A percentile compares a stretch with the other conserved stretches of the same genome.
phyloP scores from a whole-genome alignment of 306 rosid species.

The Mimosa pudica region DNA sequence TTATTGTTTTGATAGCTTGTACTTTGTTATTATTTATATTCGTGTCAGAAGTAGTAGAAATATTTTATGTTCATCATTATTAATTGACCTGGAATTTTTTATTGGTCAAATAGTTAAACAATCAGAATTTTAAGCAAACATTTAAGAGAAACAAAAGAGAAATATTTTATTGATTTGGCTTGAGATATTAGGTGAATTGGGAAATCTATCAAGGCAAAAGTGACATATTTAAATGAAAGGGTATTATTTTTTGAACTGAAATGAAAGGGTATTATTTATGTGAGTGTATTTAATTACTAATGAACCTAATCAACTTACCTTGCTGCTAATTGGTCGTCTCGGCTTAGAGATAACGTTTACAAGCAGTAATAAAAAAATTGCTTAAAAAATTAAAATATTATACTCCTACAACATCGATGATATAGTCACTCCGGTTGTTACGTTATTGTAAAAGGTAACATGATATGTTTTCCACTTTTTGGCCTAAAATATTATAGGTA shows the following conservation, averaged over 20 bases:
- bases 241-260: neutral
- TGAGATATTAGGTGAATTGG: neutral
- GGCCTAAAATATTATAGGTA: too few species aligned
- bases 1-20: neutral
- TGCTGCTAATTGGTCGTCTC: conserved; percentile 2
- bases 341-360: neutral
- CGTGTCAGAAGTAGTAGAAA: neutral
- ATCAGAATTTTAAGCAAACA: neutral
- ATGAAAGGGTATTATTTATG: neutral
- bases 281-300: neutral
- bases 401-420: neutral
- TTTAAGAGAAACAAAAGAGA: neutral
- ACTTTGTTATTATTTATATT: neutral
- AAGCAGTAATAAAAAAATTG: conserved; percentile 22
- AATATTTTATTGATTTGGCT: conserved; percentile 1
- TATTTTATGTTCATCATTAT: neutral
- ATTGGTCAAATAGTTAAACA: too few species aligned
- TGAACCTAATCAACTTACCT: neutral
- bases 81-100: neutral
- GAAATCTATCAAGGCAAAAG: conserved; percentile 17
- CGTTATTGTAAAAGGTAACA: too few species aligned
- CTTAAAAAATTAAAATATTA: neutral
- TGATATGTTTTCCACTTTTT: too few species aligned
- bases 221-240: neutral
- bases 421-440: too few species aligned